Base-by-base conservation (phyloP, 179 eudicot genomes). In the Silene coronaria region DNA sequence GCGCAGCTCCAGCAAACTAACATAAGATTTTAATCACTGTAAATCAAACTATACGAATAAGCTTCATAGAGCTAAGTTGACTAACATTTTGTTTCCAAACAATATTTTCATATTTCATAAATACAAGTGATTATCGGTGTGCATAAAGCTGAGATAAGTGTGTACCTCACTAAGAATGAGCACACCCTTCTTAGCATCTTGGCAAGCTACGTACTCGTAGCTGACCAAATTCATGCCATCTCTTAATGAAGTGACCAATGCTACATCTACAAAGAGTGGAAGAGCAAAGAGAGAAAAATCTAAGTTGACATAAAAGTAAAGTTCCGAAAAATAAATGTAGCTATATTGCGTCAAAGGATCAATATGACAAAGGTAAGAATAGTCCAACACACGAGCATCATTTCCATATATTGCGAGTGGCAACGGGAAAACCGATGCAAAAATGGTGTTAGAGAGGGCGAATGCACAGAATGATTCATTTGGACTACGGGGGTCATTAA, bases 161-260 rank as follows among this genome's bases (percentile, higher is more conserved):
- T 28, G 82, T 91, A 93, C 99, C 85, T 96, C 99, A 75, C 99
- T 95, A 59, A 95, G 95, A 86, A 95, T 91, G 61, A 95, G 97
- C 38, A 95, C 99, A 55, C 98, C 99, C 82, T 85, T 91, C 83
- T 89, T 93, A 48, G 83, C 82, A 75, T 88, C 97, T 89, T 96
- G 98, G 86, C 98, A 96, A 75, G 99, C 97, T 78, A 96, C 98
- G 82, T 86, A 96, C 84, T 96, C 99, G 79, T 91, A 96, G 88
- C 97, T 91, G 80, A 92, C 99, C 66, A 92, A 90, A 87, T 96
- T 95, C 97, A 92, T 92, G 78, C 99, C 99, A 84, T 95, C 99
- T 73, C 97, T 84, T 89, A 95, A 82, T 55, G 97, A 92, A 76
- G 99, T 92, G 67, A 96, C 99, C 57, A 96, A 90, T 70, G 97